These are phyloP conservation scores for Penicillium frequentans DNA, from an alignment of 2,329 filamentous ascomycete genomes.

Conservation along the genomic window DNA sequence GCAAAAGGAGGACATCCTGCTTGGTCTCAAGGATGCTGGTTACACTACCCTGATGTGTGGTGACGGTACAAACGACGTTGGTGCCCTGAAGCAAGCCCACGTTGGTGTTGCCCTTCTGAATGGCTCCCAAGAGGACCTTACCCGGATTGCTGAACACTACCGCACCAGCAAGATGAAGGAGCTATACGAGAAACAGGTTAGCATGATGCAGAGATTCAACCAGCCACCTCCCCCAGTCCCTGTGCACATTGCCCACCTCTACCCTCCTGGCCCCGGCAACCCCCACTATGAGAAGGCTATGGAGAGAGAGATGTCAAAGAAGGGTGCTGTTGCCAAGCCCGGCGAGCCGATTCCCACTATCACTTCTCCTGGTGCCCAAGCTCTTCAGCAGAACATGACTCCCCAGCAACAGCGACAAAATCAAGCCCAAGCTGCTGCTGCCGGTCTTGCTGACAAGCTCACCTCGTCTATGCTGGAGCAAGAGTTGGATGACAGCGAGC, in stretches of 20 bases:
- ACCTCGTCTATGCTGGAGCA: slow-evolving; percentile 85
- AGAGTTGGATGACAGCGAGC: slow-evolving; percentile 84
- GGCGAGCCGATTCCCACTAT: slow-evolving; percentile 62
- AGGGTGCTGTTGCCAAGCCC: slow-evolving; percentile 66
- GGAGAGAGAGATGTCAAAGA: slow-evolving; percentile 78
- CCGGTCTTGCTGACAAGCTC: slow-evolving; percentile 80
- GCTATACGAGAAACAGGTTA: slow-evolving; percentile 92
- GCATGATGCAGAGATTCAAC: slow-evolving; percentile 92
- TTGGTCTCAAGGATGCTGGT: slow-evolving; percentile 91
- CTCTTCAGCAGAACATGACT: slow-evolving; percentile 56
- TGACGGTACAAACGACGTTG: slow-evolving; percentile 97
- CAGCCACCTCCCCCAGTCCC: slow-evolving; percentile 91
- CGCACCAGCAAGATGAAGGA: slow-evolving; percentile 98
- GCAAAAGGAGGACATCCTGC: slow-evolving; percentile 98
- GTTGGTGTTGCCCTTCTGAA: slow-evolving; percentile 96
- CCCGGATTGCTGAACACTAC: slow-evolving; percentile 87
- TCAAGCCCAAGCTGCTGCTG: slow-evolving; percentile 68
- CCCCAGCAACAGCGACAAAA: slow-evolving; percentile 53
- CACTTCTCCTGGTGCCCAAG: slow-evolving; percentile 65
- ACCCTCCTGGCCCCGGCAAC: slow-evolving; percentile 85
- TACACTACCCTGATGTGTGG: slow-evolving; percentile 99
- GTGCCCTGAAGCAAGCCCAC: slow-evolving; percentile 95
- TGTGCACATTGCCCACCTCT: slow-evolving; percentile 88
- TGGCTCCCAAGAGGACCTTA: slow-evolving; percentile 86
- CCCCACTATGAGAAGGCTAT: slow-evolving; percentile 94